Conservation (phyloP, 192 early-diverging fungal species). For the Cetraspora pellucida region DNA sequence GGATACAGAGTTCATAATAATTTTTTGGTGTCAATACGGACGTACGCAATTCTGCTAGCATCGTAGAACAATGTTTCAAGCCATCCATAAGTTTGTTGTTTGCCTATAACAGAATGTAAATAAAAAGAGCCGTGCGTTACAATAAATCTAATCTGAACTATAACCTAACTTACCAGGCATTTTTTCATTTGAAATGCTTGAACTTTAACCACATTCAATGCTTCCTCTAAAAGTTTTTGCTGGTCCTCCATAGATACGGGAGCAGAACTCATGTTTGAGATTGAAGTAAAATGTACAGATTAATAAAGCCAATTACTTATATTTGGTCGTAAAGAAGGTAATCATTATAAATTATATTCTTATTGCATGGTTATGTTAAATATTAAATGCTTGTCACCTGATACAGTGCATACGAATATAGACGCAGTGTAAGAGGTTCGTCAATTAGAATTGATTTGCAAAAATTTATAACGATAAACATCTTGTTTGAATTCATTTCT, state of each 20-base stretch:
- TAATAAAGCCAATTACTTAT: too few relatives aligned
- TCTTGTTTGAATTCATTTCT: neutral
- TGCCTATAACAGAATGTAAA: conserved; percentile 54
- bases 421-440: too few relatives aligned
- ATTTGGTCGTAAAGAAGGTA: too few relatives aligned
- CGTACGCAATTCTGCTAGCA: conserved; percentile 96
- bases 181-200: conserved; percentile 96
- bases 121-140: neutral
- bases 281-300: too few relatives aligned
- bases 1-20: conserved; percentile 99
- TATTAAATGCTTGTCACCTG: too few relatives aligned
- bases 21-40: conserved; percentile 94
- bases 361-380: too few relatives aligned
- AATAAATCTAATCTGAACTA: conserved; percentile 3
- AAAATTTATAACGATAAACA: neutral
- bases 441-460: neutral
- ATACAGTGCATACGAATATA: too few relatives aligned
- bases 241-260: conserved; percentile 78
- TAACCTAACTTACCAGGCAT: conserved; percentile 68
- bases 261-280: conserved; percentile 35
- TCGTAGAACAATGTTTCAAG: conserved; percentile 97
- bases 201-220: conserved; percentile 87
- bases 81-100: conserved; percentile 94
- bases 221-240: conserved; percentile 88
- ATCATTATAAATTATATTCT: too few relatives aligned